Conservation (phyloP, 2,329 filamentous ascomycete genomes). For the Claviceps maximensis region DNA sequence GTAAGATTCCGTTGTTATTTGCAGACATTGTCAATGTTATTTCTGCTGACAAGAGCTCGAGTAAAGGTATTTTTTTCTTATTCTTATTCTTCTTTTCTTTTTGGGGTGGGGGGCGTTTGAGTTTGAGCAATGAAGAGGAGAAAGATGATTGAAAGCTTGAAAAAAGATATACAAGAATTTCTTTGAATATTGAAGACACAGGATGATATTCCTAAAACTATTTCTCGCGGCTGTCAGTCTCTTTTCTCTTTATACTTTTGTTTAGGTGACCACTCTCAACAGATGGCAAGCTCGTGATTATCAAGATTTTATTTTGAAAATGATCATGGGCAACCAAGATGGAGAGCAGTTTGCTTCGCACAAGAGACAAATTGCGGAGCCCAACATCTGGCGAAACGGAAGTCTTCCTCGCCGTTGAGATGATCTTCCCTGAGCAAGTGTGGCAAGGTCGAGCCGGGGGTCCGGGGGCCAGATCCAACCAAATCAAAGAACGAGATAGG, state of each 20-base stretch:
- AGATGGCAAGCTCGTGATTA: neutral
- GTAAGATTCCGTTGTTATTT: neutral
- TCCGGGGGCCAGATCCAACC: neutral
- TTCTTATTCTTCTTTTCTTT: neutral
- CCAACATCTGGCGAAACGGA: neutral
- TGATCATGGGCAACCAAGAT: neutral
- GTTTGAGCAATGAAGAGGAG: neutral
- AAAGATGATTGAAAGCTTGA: neutral
- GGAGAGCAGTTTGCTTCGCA: neutral
- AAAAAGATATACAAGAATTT: neutral
- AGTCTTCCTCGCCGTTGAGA: neutral
- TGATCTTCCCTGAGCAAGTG: neutral
- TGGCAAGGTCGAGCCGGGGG: neutral
- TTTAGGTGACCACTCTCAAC: neutral
- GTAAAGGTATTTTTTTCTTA: neutral
- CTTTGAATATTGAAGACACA: neutral
- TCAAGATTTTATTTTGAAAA: neutral
- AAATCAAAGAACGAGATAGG: neutral
- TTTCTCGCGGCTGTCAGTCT: neutral
- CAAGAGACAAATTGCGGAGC: neutral
- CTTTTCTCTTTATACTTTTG: slow-evolving; percentile 3
- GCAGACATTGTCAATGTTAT: neutral
- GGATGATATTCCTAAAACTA: neutral
- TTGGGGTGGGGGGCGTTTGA: too few relatives aligned
- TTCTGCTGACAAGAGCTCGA: neutral